phyloP scores from a whole-genome alignment of 2,329 filamentous ascomycete species.

The Claviceps sp. region DNA sequence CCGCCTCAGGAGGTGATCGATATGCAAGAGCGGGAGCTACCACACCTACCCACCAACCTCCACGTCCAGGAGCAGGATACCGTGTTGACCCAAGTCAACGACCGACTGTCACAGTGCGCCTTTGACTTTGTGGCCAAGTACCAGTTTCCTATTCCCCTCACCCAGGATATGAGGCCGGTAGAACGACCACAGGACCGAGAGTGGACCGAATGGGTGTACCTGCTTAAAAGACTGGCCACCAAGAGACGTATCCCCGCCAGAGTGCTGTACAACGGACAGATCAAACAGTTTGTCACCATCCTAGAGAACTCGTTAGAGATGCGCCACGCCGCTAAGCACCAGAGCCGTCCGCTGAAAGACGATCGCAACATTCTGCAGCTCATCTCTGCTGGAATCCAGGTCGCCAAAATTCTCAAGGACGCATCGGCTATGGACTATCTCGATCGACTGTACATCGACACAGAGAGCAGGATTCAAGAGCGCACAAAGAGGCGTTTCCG shows the following conservation, averaged over 20 bases:
- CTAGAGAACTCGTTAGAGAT: slow-evolving; percentile 81
- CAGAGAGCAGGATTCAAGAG: slow-evolving; percentile 66
- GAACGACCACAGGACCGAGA: slow-evolving; percentile 65
- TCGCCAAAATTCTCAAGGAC: slow-evolving; percentile 78
- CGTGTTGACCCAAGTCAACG: slow-evolving; percentile 69
- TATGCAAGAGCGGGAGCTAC: slow-evolving; percentile 66
- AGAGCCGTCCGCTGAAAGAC: slow-evolving; percentile 72
- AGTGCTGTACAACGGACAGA: slow-evolving; percentile 78
- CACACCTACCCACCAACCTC: slow-evolving; percentile 70
- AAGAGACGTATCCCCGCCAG: slow-evolving; percentile 75
- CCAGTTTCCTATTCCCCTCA: slow-evolving; percentile 76
- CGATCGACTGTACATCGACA: slow-evolving; percentile 69
- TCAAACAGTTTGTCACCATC: slow-evolving; percentile 81
- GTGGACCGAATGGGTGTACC: slow-evolving; percentile 87
- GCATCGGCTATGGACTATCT: slow-evolving; percentile 71
- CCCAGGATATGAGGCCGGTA: slow-evolving; percentile 67
- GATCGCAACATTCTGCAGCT: slow-evolving; percentile 80
- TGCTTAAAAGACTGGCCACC: slow-evolving; percentile 73
- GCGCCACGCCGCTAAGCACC: slow-evolving; percentile 73
- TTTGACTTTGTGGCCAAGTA: slow-evolving; percentile 88
- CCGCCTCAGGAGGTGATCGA: slow-evolving; percentile 59
- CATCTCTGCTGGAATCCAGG: slow-evolving; percentile 76
- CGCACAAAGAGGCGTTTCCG: slow-evolving; percentile 29
- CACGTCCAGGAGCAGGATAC: slow-evolving; percentile 74
- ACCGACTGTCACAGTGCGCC: slow-evolving; percentile 70